Evolutionary conservation across 225 moss, liverwort and hornwort species (phyloP).

Genomic region (Straminergon stramineum): DNA sequence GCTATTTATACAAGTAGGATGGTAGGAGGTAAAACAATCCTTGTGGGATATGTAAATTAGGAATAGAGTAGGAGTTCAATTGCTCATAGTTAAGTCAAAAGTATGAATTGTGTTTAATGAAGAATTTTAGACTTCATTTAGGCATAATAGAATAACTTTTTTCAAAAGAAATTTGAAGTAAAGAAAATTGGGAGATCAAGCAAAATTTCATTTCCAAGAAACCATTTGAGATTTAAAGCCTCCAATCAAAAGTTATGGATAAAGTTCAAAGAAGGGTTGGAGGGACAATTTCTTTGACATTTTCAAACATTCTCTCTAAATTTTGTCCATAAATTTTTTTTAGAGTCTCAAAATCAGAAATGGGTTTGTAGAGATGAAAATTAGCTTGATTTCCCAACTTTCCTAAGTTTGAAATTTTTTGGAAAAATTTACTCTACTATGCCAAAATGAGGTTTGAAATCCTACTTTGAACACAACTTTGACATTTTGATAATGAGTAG

Average conservation of each 20-base stretch:
- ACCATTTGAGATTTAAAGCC: rapidly evolving
- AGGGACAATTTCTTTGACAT: not conserved
- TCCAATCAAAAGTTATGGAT: not conserved
- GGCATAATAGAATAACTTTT: not conserved
- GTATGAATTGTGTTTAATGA: not conserved
- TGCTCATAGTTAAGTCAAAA: not conserved
- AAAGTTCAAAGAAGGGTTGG: not conserved
- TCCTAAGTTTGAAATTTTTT: rapidly evolving
- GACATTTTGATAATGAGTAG: rapidly evolving
- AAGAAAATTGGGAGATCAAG: rapidly evolving
- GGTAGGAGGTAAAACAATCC: not conserved
- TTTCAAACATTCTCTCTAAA: not conserved
- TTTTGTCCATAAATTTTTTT: not conserved
- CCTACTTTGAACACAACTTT: not conserved
- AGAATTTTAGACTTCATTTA: not conserved
- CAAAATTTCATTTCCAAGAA: not conserved
- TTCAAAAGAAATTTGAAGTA: not conserved
- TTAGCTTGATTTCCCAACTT: not conserved
- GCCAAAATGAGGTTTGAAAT: not conserved
- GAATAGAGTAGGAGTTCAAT: not conserved
- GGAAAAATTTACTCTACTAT: not conserved
- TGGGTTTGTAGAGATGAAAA: rapidly evolving
- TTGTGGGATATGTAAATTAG: not conserved
- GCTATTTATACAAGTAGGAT: not conserved
- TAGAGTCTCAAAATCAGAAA: not conserved